These are phyloP conservation scores for Zea luxurians DNA, from an alignment of 176 grass and related monocot genomes.

Conservation along the genomic window DNA sequence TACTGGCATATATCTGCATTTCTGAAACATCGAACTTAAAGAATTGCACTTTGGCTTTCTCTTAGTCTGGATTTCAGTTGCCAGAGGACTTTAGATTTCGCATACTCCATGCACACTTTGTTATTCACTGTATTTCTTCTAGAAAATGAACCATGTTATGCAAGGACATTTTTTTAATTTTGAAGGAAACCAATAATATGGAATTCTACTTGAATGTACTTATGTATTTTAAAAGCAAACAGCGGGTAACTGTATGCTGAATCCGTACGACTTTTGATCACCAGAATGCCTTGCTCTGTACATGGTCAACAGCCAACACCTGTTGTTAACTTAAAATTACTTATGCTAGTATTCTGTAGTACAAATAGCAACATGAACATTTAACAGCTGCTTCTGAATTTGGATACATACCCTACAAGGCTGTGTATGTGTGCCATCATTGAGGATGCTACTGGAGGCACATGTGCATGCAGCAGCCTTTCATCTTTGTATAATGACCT, in stretches of 20 bases:
- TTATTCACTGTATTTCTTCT: conserved; percentile 1
- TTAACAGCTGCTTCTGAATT: conserved; percentile 25
- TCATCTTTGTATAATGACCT: conserved; percentile 14
- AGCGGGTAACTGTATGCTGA: not conserved
- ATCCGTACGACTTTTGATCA: not conserved
- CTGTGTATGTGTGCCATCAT: conserved; percentile 22
- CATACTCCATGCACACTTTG: not conserved
- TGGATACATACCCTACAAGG: conserved; percentile 7
- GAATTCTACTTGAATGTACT: no score
- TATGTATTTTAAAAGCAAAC: conserved; percentile 10
- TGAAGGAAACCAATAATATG: no score
- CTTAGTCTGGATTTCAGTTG: not conserved
- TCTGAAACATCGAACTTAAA: not conserved
- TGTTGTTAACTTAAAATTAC: conserved; percentile 23
- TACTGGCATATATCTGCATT: conserved; percentile 19
- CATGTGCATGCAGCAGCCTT: not conserved
- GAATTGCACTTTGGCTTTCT: not conserved
- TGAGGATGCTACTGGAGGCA: not conserved
- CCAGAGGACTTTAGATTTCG: conserved; percentile 7
- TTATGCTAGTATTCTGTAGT: conserved; percentile 4
- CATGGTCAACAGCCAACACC: not conserved
- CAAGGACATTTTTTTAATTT: not conserved
- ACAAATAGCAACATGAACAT: conserved; percentile 24
- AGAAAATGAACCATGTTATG: conserved; percentile 5
- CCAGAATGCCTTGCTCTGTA: not conserved